Evolutionary conservation across 257 asterid species (phyloP).

Genomic region (Capsicum pubescens): DNA sequence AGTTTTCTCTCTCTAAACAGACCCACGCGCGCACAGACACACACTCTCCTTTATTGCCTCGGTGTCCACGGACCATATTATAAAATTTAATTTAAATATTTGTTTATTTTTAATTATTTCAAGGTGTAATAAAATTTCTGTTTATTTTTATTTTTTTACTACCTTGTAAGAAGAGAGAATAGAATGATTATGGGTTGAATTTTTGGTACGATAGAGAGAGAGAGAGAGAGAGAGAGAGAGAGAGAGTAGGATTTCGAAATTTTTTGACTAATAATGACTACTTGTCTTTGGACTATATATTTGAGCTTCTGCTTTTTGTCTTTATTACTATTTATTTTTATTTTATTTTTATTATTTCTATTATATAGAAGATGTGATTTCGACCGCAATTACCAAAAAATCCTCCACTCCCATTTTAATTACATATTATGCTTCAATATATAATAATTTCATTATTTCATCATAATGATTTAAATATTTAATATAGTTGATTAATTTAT

Average conservation of each 20-base stretch:
- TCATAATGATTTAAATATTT: too few relatives aligned
- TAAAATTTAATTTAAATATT: neutral
- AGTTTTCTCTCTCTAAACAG: neutral
- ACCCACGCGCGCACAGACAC: neutral
- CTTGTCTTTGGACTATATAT: neutral
- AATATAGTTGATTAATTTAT: too few relatives aligned
- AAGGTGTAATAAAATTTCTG: neutral
- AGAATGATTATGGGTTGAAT: conserved; percentile 7
- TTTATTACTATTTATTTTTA: too few relatives aligned
- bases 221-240: neutral
- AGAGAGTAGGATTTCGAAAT: neutral
- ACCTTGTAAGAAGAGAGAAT: conserved; percentile 20
- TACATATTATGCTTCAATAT: too few relatives aligned
- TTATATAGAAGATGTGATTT: too few relatives aligned
- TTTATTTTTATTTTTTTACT: neutral
- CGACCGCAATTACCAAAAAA: too few relatives aligned
- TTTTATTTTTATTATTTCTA: too few relatives aligned
- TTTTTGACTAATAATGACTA: conserved; percentile 30
- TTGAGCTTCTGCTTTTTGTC: neutral
- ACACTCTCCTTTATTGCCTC: conserved; percentile 19
- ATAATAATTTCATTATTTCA: too few relatives aligned
- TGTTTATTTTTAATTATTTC: neutral
- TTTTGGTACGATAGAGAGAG: neutral
- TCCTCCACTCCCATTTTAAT: too few relatives aligned
- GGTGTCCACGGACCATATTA: neutral